Percentiles rank a stretch among this genome's conserved stretches.
phyloP scores from a whole-genome alignment of 75 land plant genomes.

The Pinus taeda region DNA sequence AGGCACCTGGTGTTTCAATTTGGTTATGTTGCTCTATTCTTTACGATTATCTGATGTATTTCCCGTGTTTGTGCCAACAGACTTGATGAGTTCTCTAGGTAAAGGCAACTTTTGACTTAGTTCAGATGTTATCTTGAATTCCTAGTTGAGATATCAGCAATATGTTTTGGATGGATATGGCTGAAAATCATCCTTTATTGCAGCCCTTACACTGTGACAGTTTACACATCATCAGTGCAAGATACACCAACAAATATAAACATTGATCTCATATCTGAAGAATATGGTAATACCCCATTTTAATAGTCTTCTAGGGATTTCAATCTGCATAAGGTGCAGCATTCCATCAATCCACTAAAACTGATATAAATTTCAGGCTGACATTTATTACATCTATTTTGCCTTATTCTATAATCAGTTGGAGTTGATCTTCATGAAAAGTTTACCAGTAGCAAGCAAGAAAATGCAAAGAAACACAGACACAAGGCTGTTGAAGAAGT shows the following conservation, averaged over 20 bases:
- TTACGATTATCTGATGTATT: slow-evolving; percentile 2
- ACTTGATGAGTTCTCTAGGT: slow-evolving; percentile 39
- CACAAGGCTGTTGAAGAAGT: neutral
- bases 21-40: neutral
- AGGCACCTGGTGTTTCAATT: neutral
- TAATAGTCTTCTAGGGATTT: neutral
- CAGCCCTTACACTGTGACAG: slow-evolving; percentile 77
- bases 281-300: slow-evolving; percentile 55
- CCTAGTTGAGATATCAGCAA: neutral
- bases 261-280: slow-evolving; percentile 82
- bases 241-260: slow-evolving; percentile 38
- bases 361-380: neutral
- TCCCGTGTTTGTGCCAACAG: slow-evolving; percentile 17
- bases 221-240: slow-evolving; percentile 29
- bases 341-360: neutral
- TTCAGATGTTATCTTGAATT: neutral
- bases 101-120: neutral
- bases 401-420: slow-evolving; percentile 25
- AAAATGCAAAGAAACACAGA: neutral
- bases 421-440: slow-evolving; percentile 66
- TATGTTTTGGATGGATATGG: neutral
- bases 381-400: neutral
- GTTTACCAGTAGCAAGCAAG: slow-evolving; percentile 8
- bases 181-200: slow-evolving; percentile 11
- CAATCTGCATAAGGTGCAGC: neutral